Percentiles rank a stretch among this genome's conserved stretches.
phyloP scores from a whole-genome alignment of 2,329 filamentous ascomycete species.

The Mycocentrospora acerina region DNA sequence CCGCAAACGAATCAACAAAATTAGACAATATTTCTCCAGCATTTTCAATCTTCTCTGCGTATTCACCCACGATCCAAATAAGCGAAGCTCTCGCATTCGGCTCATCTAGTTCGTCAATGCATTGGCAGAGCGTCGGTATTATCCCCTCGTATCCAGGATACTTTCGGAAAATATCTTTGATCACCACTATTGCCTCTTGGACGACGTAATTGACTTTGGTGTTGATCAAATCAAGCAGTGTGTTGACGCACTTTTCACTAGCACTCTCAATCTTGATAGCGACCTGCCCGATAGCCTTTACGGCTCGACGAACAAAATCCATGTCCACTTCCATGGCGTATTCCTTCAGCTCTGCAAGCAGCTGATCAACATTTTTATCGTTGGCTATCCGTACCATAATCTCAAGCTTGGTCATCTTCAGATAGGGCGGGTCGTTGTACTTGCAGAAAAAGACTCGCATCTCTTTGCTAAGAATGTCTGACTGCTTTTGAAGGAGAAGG shows the following conservation, averaged over 20 bases:
- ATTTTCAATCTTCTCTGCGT: constrained; percentile 98
- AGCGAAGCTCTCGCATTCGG: constrained; percentile 85
- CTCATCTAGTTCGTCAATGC: constrained; percentile 96
- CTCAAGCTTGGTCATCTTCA: constrained; percentile 96
- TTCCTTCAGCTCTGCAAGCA: constrained; percentile 92
- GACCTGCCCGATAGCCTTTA: constrained; percentile 95
- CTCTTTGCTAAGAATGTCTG: constrained; percentile 95
- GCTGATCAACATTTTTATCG: constrained; percentile 92
- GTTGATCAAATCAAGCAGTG: constrained; percentile 88
- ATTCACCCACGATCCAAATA: constrained; percentile 99
- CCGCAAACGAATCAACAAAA: constrained; percentile 92
- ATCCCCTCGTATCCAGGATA: constrained; percentile 98
- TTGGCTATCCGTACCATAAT: constrained; percentile 99
- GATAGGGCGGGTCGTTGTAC: constrained; percentile 97
- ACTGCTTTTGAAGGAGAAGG: constrained; percentile 89
- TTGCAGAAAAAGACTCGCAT: constrained; percentile 99
- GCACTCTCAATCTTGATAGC: constrained; percentile 98
- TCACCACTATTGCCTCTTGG: constrained; percentile 97
- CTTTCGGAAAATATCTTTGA: constrained; percentile 97
- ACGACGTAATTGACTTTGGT: constrained; percentile 99
- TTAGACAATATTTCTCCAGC: constrained; percentile 90
- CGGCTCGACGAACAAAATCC: constrained; percentile 93
- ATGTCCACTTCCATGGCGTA: constrained; percentile 98
- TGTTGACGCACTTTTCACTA: constrained; percentile 93
- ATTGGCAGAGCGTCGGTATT: constrained; percentile 92